Evolutionary conservation across 192 early-diverging fungal species (phyloP), one percentile per base, ranked within the genome.

Genomic region (Coemansia biformis): DNA sequence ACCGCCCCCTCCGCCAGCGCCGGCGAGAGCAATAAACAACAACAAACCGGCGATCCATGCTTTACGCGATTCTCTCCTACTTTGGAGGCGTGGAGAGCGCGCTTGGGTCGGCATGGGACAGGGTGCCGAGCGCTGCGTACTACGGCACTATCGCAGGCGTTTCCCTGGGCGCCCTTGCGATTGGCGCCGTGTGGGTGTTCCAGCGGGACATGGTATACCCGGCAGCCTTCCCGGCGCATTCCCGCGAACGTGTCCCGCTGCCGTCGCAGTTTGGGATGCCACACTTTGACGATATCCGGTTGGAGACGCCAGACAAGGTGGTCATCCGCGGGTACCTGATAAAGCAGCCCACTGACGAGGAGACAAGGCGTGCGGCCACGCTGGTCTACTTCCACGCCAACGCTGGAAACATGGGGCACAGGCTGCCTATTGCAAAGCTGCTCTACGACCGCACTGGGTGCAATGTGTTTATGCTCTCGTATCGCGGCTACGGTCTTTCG

Each of bases 331-430:
- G 81, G 2, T 95, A 91, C 63, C 49, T 87, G 48, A 95, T 92
- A 49, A 76, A 79, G 49, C 71, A 76, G 16, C 52, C 61, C 0
- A 71, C 76, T 17, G 79, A 81, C 35, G 72, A 77, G 11, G 67
- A 67, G 18, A 78, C 83, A 8, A 78, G 60, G 24, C 49, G 38
- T 1, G 71, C 81, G 14, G 80, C 87, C 26, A 97, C 92, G 1
- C 61, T 99, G 33, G 50, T 97, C 5, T 94, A 91, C 52, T 88
- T 87, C 46, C 96, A 99, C 57, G 92, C 93, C 22, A 99, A 99
- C 54, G 96, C 96, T 15, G 96, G 96, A 23, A 99, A 99, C 63
- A 92, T 97, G 87, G 96, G 96, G 31, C 94, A 99, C 61, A 79
- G 96, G 12, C 75, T 99, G 44, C 93, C 93, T 6, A 90, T 96